Base-by-base conservation (phyloP, 352 stramenopile genomes). In the Phytophthora syringae region DNA sequence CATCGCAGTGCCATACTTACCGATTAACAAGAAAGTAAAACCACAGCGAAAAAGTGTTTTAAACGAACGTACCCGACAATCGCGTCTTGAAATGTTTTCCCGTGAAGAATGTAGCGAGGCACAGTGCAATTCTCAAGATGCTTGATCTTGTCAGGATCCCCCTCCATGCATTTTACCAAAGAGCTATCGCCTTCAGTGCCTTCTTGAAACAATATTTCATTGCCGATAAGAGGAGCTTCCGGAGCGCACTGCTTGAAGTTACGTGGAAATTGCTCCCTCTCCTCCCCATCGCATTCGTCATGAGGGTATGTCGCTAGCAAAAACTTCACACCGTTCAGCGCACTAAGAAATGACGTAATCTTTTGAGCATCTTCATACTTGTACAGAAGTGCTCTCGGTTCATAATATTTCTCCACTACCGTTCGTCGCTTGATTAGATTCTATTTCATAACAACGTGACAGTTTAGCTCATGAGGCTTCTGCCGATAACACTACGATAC, bases 261-360 rank as follows among this genome's bases (percentile, higher is more conserved):
- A 3, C 42, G 58, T 0, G 84, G 84, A 50, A 84, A 70, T 5
- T 67, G 44, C 3, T 52, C 16, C 6, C 30, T 36, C 30, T 71
- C 42, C 53, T 69, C 60, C 27, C 32, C 18, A 16, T 54, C 42
- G 27, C 37, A 57, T n/a, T 64, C 34, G 25, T 71, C 52, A 5
- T 53, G 48, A 16, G 75, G 70, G 64, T 78, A 74, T 2, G 64
- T 75, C 9, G 52, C 59, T 3, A 90, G 52, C 13, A 85, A 39
- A 67, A 92, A 93, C 27, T 77, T 84, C 45, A 92, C 81, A 2
- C 79, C 86, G 28, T 94, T 89, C 15, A 93, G 58, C 1, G 86
- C 86, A 59, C 80, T 90, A 21, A 94, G 59, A 27, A 87, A 84
- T 4, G 84, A 78, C 6, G 77, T 58, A 24, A 92, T 80, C 57